Conservation (phyloP, 805 yeast genomes). For the Sungouiozyma intestinalis region DNA sequence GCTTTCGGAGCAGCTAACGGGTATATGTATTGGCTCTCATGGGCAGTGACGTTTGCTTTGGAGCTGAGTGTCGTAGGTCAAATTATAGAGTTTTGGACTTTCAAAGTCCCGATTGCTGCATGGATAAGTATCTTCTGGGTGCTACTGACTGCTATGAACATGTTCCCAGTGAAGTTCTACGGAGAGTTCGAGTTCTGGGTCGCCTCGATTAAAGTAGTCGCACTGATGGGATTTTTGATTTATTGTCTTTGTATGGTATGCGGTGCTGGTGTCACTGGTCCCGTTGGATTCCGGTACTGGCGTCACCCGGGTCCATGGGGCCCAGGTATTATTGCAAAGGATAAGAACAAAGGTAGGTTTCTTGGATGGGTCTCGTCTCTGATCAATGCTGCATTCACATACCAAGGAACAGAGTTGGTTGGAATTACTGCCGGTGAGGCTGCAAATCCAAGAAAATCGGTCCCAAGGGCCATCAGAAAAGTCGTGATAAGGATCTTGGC, state of each 20-base stretch:
- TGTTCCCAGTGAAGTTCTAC: conserved; percentile 58
- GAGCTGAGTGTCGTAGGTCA: conserved; percentile 67
- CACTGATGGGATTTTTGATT: conserved; percentile 60
- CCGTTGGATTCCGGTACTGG: conserved; percentile 75
- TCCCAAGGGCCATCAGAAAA: conserved; percentile 62
- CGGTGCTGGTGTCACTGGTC: conserved; percentile 61
- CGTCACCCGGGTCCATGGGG: conserved; percentile 72
- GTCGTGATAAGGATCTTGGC: conserved; percentile 55
- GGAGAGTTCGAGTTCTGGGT: conserved; percentile 76
- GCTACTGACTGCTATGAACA: conserved; percentile 40
- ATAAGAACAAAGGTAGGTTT: conserved; percentile 45
- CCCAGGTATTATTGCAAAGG: conserved; percentile 43
- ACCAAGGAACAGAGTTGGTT: conserved; percentile 68
- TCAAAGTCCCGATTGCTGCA: conserved; percentile 57
- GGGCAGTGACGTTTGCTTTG: conserved; percentile 68
- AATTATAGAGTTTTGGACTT: conserved; percentile 54
- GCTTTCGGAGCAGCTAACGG: conserved; percentile 65
- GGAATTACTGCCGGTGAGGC: conserved; percentile 73
- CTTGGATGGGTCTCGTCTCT: conserved; percentile 62
- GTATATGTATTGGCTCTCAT: conserved; percentile 67
- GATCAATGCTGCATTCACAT: conserved; percentile 69
- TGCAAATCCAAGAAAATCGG: conserved; percentile 55
- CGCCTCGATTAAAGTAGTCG: conserved; percentile 54
- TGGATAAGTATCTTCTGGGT: conserved; percentile 65
- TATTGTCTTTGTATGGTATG: conserved; percentile 63